Evolutionary conservation across 495 filamentous ascomycete species (phyloP), one percentile per base, ranked within the genome.

Genomic region (Amphirosellinia nigrospora): DNA sequence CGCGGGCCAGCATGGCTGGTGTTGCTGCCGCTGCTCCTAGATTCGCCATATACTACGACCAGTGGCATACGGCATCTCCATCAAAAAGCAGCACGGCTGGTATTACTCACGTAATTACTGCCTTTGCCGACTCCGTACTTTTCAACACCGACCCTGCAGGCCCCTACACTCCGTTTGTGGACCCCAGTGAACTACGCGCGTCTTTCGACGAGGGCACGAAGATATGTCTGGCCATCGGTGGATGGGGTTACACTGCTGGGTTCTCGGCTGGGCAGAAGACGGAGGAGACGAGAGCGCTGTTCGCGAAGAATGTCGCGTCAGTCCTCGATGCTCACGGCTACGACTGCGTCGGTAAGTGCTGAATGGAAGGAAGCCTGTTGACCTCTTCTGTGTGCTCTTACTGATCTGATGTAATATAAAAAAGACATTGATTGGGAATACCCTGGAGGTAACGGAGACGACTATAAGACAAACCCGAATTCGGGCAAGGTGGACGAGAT

Each of bases 381-480:
- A 11, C 9, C 4, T 16, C 6, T 64, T 28, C 4, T 6, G 2
- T 48, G 30, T 41, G 15, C 21, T 23, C 4, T 23, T 66, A 32
- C 72, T 73, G 13, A 74, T 61, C 21, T 16, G 21, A 26, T 10
- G 50, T 15, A 53, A 30, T 28, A 19, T 5, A 5, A 2, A 5
- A 85, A 41, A 79, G 79, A 82, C 28, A 67, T 93, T 53, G 90
- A 93, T 71, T 93, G 89, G 89, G 89, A 92, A 71, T 92, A 89
- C 68, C 89, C 90, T 11, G 89, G 89, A 50, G 89, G 89, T 5
- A 90, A 91, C 70, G 89, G 88, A 45, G 70, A 77, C 3, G 78
- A 81, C 67, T 91, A 91, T 82, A 90, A 86, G 70, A 68, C 82
- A 66, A 81, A 77, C 45, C 87, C 87, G n/a, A 91, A 90, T 80